Evolutionary conservation across 2,329 filamentous ascomycete genomes (phyloP).

Genomic region (Alternaria novae-zelandiae): DNA sequence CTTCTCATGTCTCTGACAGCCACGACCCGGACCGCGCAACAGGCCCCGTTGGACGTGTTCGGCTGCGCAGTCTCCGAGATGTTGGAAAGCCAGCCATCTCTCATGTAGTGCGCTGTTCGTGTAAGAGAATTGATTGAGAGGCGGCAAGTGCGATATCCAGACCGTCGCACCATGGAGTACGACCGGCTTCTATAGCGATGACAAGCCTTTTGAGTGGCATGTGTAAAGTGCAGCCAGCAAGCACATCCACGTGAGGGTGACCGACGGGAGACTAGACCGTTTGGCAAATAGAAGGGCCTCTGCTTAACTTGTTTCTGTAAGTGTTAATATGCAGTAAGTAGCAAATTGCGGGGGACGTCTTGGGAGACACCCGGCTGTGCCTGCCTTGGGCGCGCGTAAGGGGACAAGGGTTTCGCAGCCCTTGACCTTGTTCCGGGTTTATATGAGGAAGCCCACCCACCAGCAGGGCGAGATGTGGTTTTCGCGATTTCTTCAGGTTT

Average conservation of each 20-base stretch:
- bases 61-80: slow-evolving; percentile 9
- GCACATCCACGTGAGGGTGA: slow-evolving; percentile 19
- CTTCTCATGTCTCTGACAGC: slow-evolving; percentile 16
- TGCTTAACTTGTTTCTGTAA: slow-evolving; percentile 21
- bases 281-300: slow-evolving; percentile 18
- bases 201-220: neutral
- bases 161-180: slow-evolving; percentile 13
- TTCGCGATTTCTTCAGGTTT: slow-evolving; percentile 34
- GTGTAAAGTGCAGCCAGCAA: slow-evolving; percentile 16
- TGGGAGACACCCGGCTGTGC: slow-evolving; percentile 21
- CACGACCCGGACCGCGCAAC: slow-evolving; percentile 2
- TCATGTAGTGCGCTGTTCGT: slow-evolving; percentile 8
- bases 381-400: slow-evolving; percentile 10
- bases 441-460: slow-evolving; percentile 40
- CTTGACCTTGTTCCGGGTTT: slow-evolving; percentile 17
- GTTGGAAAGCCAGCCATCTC: slow-evolving; percentile 13
- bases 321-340: slow-evolving; percentile 26
- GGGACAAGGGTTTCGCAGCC: slow-evolving; percentile 20
- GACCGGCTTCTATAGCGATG: slow-evolving; percentile 1
- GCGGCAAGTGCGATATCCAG: slow-evolving; percentile 3
- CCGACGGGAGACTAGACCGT: slow-evolving; percentile 19
- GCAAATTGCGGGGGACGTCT: slow-evolving; percentile 20
- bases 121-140: slow-evolving; percentile 19
- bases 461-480: slow-evolving; percentile 35
- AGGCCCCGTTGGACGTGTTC: slow-evolving; percentile 2